Evolutionary conservation across 2,329 filamentous ascomycete species (phyloP).

Genomic region (Lecanosticta acicola): DNA sequence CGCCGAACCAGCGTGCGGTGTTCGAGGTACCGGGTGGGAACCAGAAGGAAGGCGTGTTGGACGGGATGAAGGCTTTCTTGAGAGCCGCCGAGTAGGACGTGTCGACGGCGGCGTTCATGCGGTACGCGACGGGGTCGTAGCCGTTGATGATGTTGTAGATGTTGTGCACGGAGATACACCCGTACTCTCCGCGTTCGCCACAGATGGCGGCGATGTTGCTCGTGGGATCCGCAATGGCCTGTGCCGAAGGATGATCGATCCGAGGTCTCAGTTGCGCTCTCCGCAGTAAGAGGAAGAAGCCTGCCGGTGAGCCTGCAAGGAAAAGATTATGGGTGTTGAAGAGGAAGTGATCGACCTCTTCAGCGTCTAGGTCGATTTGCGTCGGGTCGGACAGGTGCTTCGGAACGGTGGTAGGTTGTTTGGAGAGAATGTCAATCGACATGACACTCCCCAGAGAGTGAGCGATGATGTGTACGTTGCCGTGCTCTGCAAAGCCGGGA

Average conservation of each 20-base stretch:
- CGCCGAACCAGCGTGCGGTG: constrained; percentile 37
- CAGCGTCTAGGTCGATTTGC: constrained; percentile 17
- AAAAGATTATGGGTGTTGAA: constrained; percentile 91
- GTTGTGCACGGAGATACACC: constrained; percentile 90
- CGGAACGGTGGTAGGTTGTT: constrained; percentile 71
- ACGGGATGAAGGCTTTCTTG: constrained; percentile 73
- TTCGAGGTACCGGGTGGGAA: constrained; percentile 32
- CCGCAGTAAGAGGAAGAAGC: constrained; percentile 87
- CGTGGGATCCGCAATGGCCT: constrained; percentile 58
- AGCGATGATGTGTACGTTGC: constrained; percentile 84
- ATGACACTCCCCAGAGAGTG: constrained; percentile 94
- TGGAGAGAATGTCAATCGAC: constrained; percentile 83
- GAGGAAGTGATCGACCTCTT: constrained; percentile 59
- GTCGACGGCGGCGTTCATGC: constrained; percentile 87
- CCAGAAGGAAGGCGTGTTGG: constrained; percentile 50
- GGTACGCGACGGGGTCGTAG: constrained; percentile 78
- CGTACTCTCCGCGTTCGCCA: constrained; percentile 75
- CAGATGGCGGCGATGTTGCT: constrained; percentile 52
- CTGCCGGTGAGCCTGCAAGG: constrained; percentile 81
- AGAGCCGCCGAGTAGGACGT: constrained; percentile 69
- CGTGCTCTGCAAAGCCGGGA: constrained; percentile 68
- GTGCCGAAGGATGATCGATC: constrained; percentile 67
- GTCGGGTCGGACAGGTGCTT: constrained; percentile 32
- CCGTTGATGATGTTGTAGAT: constrained; percentile 87
- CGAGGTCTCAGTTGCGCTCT: constrained; percentile 67